Percentiles rank a stretch among this genome's conserved stretches.
These are phyloP conservation scores for Verruconis gallopava DNA, from an alignment of 2,329 filamentous ascomycete species.

Conservation along the genomic window DNA sequence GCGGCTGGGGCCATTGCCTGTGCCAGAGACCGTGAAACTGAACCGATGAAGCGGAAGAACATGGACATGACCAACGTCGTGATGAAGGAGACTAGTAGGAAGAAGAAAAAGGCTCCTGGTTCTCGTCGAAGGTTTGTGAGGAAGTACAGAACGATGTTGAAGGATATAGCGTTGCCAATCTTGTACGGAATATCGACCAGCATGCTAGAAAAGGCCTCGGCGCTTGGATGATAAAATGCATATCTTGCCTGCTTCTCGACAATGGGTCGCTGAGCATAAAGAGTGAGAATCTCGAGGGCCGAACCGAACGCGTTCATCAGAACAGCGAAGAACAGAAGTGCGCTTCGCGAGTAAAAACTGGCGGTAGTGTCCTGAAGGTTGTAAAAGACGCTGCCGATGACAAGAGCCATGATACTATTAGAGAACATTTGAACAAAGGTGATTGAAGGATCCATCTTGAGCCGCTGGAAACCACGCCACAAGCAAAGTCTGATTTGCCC, in stretches of 20 bases:
- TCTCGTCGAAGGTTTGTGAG: conserved; percentile 69
- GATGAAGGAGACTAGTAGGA: conserved; percentile 61
- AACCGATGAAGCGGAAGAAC: conserved; percentile 73
- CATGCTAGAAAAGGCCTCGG: conserved; percentile 81
- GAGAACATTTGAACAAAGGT: conserved; percentile 55
- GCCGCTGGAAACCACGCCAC: conserved; percentile 64
- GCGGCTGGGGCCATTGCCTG: conserved; percentile 45
- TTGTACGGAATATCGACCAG: conserved; percentile 78
- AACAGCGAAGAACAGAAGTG: conserved; percentile 76
- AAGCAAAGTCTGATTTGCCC: conserved; percentile 72
- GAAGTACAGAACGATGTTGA: conserved; percentile 77
- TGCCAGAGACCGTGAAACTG: conserved; percentile 53
- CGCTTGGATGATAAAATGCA: conserved; percentile 78
- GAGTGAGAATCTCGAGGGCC: conserved; percentile 70
- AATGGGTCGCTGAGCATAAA: conserved; percentile 81
- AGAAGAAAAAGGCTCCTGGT: conserved; percentile 72
- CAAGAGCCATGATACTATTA: conserved; percentile 63
- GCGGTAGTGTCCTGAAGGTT: conserved; percentile 51
- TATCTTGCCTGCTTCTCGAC: conserved; percentile 84
- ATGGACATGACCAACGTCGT: conserved; percentile 71
- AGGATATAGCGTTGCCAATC: conserved; percentile 56
- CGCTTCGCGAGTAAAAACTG: conserved; percentile 68
- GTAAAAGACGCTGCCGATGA: conserved; percentile 72
- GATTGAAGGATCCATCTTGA: conserved; percentile 64
- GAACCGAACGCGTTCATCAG: conserved; percentile 75